A percentile compares a stretch with the other conserved stretches of the same genome.
phyloP scores from a whole-genome alignment of 208 protist species.

The Leishmania guyanensis region DNA sequence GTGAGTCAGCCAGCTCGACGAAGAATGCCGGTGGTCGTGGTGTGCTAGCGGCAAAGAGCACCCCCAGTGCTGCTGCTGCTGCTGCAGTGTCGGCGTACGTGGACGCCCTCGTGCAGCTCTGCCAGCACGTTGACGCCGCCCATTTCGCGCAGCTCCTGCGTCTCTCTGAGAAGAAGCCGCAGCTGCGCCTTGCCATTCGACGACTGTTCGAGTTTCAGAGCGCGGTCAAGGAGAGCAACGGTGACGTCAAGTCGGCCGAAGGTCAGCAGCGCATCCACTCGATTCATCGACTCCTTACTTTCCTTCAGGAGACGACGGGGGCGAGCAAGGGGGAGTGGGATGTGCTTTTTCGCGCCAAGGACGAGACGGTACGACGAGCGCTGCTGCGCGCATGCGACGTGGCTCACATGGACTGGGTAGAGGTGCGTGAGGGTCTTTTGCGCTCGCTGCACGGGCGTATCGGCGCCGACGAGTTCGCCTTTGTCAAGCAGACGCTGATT shows the following conservation, averaged over 20 bases:
- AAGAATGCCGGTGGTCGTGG: not conserved
- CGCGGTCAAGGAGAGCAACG: slow-evolving; percentile 34
- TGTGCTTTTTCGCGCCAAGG: slow-evolving; percentile 65
- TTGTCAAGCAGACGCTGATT: slow-evolving; percentile 47
- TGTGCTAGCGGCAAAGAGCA: not conserved
- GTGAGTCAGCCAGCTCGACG: not conserved
- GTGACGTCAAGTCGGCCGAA: slow-evolving; percentile 46
- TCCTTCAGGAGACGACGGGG: slow-evolving; percentile 60
- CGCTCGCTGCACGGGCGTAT: slow-evolving; percentile 54
- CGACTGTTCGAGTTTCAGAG: slow-evolving; percentile 36
- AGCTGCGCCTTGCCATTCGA: slow-evolving; percentile 52
- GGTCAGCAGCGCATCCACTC: slow-evolving; percentile 58
- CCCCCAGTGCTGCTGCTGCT: not conserved
- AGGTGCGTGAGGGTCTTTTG: slow-evolving; percentile 40
- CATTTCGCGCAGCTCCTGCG: slow-evolving; percentile 54
- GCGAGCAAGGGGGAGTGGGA: slow-evolving; percentile 67
- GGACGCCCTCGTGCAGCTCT: slow-evolving; percentile 55
- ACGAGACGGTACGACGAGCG: slow-evolving; percentile 59
- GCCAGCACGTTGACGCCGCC: slow-evolving; percentile 35
- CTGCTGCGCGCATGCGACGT: slow-evolving; percentile 50
- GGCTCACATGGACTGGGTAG: slow-evolving; percentile 32
- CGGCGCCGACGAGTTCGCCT: slow-evolving; percentile 35
- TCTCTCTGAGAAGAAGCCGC: slow-evolving; percentile 51
- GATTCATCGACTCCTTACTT: slow-evolving; percentile 70
- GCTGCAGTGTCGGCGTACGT: slow-evolving; percentile 36